These are phyloP conservation scores for Paramyrothecium sp. DNA, from an alignment of 2,329 filamentous ascomycete genomes.

Conservation along the genomic window DNA sequence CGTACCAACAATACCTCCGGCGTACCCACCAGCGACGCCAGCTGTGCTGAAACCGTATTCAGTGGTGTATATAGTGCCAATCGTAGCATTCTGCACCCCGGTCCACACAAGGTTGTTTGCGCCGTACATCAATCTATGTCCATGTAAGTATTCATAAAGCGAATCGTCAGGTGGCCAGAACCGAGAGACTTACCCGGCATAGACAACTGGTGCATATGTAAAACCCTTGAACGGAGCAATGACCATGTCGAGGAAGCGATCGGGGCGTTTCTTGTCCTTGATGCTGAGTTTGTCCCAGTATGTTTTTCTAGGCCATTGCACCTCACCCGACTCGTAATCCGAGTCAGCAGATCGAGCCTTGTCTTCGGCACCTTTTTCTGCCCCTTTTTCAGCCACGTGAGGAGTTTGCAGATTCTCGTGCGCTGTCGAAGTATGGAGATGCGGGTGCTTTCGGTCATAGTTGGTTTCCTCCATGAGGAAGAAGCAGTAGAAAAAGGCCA, in stretches of 20 bases:
- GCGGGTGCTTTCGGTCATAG: constrained; percentile 30
- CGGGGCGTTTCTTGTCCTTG: constrained; percentile 33
- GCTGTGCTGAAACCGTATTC: constrained; percentile 27
- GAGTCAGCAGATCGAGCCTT: background rate
- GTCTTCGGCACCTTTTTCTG: background rate
- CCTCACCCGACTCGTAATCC: constrained; percentile 24
- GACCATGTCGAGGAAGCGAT: constrained; percentile 34
- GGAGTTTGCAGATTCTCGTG: background rate
- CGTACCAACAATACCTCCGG: constrained; percentile 37
- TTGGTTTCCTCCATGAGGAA: constrained; percentile 55
- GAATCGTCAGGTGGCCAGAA: no score
- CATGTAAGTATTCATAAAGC: no score
- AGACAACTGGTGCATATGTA: constrained; percentile 29
- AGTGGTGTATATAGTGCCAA: constrained; percentile 27
- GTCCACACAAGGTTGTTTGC: constrained; percentile 29
- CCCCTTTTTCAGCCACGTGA: background rate
- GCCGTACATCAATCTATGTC: constrained; percentile 24
- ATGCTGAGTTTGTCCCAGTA: constrained; percentile 29
- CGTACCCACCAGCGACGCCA: constrained; percentile 22
- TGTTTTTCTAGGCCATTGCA: constrained; percentile 30
- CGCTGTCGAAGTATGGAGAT: background rate
- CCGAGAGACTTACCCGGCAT: constrained; percentile 35
- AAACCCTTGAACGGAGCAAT: constrained; percentile 27
- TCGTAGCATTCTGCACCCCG: constrained; percentile 26
- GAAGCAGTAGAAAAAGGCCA: constrained; percentile 35